Evolutionary conservation across 2,329 filamentous ascomycete genomes (phyloP).

Genomic region (Botryotinia convoluta): DNA sequence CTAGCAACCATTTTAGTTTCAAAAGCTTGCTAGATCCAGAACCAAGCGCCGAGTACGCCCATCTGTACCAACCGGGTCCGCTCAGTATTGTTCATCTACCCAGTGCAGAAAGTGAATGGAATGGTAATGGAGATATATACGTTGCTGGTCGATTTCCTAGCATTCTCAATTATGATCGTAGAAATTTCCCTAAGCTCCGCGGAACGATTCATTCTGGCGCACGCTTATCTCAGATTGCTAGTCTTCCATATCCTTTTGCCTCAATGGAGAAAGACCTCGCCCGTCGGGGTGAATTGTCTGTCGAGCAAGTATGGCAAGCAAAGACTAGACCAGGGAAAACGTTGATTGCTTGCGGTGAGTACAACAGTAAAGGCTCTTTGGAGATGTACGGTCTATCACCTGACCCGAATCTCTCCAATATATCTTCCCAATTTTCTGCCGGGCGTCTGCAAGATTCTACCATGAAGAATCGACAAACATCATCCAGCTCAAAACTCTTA

Average conservation of each 20-base stretch:
- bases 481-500: slow-evolving; percentile 75
- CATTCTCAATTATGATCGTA: slow-evolving; percentile 68
- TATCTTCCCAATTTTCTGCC: slow-evolving; percentile 36
- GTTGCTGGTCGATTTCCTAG: slow-evolving; percentile 85
- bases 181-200: slow-evolving; percentile 75
- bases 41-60: slow-evolving; percentile 59
- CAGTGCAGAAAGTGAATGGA: slow-evolving; percentile 43
- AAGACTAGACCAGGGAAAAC: slow-evolving; percentile 59
- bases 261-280: slow-evolving; percentile 59
- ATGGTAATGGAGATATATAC: slow-evolving; percentile 70
- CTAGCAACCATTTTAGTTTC: slow-evolving; percentile 30
- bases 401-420: slow-evolving; percentile 28
- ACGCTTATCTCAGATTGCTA: slow-evolving; percentile 69
- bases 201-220: slow-evolving; percentile 83
- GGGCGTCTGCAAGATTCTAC: slow-evolving; percentile 46
- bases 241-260: slow-evolving; percentile 66
- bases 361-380: slow-evolving; percentile 85
- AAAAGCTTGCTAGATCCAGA: slow-evolving; percentile 43
- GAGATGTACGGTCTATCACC: slow-evolving; percentile 73
- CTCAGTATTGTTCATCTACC: slow-evolving; percentile 79
- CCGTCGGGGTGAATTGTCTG: slow-evolving; percentile 53
- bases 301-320: slow-evolving; percentile 52
- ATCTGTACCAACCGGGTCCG: slow-evolving; percentile 76
- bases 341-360: slow-evolving; percentile 80
- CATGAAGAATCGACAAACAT: slow-evolving; percentile 80